These are phyloP conservation scores for Coprinellus micaceus DNA, from an alignment of 768 basidiomycete species.

Conservation along the genomic window DNA sequence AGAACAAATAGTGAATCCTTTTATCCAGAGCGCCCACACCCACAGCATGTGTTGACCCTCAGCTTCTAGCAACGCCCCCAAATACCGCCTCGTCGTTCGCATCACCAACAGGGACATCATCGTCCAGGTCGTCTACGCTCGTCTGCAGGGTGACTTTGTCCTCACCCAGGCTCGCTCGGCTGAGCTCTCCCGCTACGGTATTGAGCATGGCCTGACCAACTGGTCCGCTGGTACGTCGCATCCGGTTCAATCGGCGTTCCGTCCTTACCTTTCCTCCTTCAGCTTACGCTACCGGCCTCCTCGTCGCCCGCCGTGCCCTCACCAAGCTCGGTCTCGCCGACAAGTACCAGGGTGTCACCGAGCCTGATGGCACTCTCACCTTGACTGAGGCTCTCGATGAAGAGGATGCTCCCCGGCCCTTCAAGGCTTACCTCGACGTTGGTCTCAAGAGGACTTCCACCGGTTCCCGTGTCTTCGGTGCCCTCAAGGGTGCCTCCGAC, in stretches of 20 bases:
- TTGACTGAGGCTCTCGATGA: slow-evolving; percentile 85
- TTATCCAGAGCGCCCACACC: too few species aligned
- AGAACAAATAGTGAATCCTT: slow-evolving; percentile 80
- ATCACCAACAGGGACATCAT: slow-evolving; percentile 98
- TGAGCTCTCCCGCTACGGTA: slow-evolving; percentile 94
- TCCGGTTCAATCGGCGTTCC: neutral
- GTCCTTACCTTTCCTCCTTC: neutral
- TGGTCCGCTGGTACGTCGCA: slow-evolving; percentile 81
- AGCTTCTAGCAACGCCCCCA: slow-evolving; percentile 76
- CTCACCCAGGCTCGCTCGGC: slow-evolving; percentile 82
- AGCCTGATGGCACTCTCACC: slow-evolving; percentile 83
- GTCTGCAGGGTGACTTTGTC: slow-evolving; percentile 95
- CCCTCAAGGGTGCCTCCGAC: slow-evolving; percentile 97
- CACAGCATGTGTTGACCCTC: too few species aligned
- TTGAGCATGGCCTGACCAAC: slow-evolving; percentile 97
- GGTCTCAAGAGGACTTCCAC: slow-evolving; percentile 97
- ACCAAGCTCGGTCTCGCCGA: slow-evolving; percentile 95
- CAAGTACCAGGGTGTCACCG: slow-evolving; percentile 92
- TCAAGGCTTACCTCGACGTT: slow-evolving; percentile 98
- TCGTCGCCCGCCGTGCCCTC: slow-evolving; percentile 90
- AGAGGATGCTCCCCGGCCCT: slow-evolving; percentile 95
- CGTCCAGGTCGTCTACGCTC: slow-evolving; percentile 93
- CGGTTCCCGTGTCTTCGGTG: slow-evolving; percentile 95
- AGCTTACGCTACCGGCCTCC: slow-evolving; percentile 97
- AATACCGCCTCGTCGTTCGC: slow-evolving; percentile 97